These are phyloP conservation scores for Elongisporangium anandrum DNA, from an alignment of 352 stramenopile genomes.

Conservation along the genomic window DNA sequence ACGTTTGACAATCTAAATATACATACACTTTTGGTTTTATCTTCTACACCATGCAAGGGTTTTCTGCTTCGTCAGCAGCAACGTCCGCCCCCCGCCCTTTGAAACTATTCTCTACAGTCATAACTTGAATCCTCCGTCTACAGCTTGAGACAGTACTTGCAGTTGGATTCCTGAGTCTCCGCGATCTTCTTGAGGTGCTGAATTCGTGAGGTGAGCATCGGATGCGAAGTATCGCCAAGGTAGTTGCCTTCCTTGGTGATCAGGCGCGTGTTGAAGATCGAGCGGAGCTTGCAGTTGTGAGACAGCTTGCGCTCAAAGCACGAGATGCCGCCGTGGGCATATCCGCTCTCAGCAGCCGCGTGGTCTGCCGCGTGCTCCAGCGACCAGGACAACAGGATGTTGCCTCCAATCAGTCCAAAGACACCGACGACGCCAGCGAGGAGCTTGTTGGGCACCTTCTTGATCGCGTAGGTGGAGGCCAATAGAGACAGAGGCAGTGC, in stretches of 20 bases:
- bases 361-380: conserved; percentile 81
- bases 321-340: conserved; percentile 57
- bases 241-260: conserved; percentile 83
- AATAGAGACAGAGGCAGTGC: conserved; percentile 67
- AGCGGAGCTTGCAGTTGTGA: conserved; percentile 69
- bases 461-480: conserved; percentile 40
- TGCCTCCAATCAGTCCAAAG: conserved; percentile 38
- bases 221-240: conserved; percentile 72
- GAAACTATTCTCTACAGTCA: background rate
- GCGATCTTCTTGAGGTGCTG: conserved; percentile 54
- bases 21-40: background rate
- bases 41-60: background rate
- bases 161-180: conserved; percentile 10
- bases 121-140: background rate
- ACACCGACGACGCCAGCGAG: conserved; percentile 44
- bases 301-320: conserved; percentile 75
- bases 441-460: conserved; percentile 75
- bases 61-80: too few species aligned
- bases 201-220: conserved; percentile 70
- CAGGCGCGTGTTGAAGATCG: conserved; percentile 48
- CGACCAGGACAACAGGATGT: conserved; percentile 71
- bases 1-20: background rate
- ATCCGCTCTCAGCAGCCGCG: conserved; percentile 62
- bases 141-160: conserved; percentile 10
- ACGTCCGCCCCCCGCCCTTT: too few species aligned